These are phyloP conservation scores for Truncatella angustata DNA, from an alignment of 2,329 filamentous ascomycete genomes.

Conservation along the genomic window DNA sequence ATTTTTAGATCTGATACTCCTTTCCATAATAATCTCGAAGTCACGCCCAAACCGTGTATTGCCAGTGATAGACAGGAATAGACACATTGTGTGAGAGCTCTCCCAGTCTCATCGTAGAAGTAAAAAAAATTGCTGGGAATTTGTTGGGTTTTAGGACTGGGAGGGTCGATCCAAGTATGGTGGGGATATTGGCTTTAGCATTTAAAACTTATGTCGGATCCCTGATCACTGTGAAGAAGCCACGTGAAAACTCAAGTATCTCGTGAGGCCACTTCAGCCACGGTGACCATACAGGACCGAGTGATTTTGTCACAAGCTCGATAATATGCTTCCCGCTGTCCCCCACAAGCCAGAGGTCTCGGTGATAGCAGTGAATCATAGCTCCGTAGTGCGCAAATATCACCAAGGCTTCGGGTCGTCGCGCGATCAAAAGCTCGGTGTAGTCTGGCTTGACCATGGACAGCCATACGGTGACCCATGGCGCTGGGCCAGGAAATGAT, in stretches of 20 bases:
- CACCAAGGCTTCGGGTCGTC: constrained; percentile 22
- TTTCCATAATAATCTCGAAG: too few relatives aligned
- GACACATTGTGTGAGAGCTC: too few relatives aligned
- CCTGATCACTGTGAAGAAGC: too few relatives aligned
- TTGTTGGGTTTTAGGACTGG: too few relatives aligned
- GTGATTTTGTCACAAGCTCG: background rate
- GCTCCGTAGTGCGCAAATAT: constrained; percentile 27
- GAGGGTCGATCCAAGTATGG: too few relatives aligned
- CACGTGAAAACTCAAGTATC: background rate
- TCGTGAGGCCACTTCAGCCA: constrained; percentile 4
- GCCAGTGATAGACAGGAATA: too few relatives aligned
- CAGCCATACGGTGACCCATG: constrained; percentile 1
- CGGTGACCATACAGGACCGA: background rate
- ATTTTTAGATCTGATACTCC: too few relatives aligned
- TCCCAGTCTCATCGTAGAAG: too few relatives aligned
- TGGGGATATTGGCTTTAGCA: too few relatives aligned
- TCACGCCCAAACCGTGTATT: too few relatives aligned
- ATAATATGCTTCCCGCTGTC: constrained; percentile 6
- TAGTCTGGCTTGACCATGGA: background rate
- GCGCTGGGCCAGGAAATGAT: background rate
- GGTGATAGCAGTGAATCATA: constrained; percentile 22
- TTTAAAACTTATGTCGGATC: too few relatives aligned
- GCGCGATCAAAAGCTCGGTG: constrained; percentile 18
- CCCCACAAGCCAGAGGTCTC: constrained; percentile 27
- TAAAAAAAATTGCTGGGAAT: too few relatives aligned